Evolutionary conservation across 1,139 yeast species (phyloP).

Genomic region (Sugiyamaella grinbergsii): DNA sequence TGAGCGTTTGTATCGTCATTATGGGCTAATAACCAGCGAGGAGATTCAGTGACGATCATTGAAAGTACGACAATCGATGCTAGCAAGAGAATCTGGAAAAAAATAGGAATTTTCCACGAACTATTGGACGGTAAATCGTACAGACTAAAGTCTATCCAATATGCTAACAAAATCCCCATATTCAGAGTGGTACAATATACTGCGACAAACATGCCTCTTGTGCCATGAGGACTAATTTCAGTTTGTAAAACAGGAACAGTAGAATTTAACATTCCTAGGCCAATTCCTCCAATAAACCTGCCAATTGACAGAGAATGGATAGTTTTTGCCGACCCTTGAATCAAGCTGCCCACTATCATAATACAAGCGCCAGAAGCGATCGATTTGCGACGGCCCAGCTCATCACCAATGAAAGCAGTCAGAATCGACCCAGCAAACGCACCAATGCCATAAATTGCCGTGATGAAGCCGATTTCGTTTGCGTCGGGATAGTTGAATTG

Average conservation of each 20-base stretch:
- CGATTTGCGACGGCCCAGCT: slow-evolving; percentile 70
- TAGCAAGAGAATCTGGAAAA: slow-evolving; percentile 31
- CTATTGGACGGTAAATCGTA: slow-evolving; percentile 37
- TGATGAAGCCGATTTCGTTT: slow-evolving; percentile 31
- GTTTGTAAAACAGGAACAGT: slow-evolving; percentile 78
- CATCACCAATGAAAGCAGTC: slow-evolving; percentile 56
- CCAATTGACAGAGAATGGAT: slow-evolving; percentile 75
- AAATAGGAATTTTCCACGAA: slow-evolving; percentile 56
- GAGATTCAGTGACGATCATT: slow-evolving; percentile 64
- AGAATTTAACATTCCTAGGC: slow-evolving; percentile 75
- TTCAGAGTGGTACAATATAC: slow-evolving; percentile 69
- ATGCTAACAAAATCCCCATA: slow-evolving; percentile 67
- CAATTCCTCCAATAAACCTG: slow-evolving; percentile 70
- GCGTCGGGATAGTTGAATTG: slow-evolving; percentile 28
- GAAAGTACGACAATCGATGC: slow-evolving; percentile 28
- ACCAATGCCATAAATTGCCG: slow-evolving; percentile 74
- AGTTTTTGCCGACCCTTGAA: slow-evolving; percentile 74
- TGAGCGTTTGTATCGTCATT: slow-evolving; percentile 51
- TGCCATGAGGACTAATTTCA: slow-evolving; percentile 67
- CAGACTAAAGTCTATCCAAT: slow-evolving; percentile 65
- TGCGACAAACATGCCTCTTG: slow-evolving; percentile 69
- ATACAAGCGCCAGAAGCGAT: slow-evolving; percentile 66
- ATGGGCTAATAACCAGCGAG: slow-evolving; percentile 59
- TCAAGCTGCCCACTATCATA: slow-evolving; percentile 75
- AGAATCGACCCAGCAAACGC: slow-evolving; percentile 55